Base-by-base conservation (phyloP, 192 early-diverging fungal species). In the Linnemannia elongata region DNA sequence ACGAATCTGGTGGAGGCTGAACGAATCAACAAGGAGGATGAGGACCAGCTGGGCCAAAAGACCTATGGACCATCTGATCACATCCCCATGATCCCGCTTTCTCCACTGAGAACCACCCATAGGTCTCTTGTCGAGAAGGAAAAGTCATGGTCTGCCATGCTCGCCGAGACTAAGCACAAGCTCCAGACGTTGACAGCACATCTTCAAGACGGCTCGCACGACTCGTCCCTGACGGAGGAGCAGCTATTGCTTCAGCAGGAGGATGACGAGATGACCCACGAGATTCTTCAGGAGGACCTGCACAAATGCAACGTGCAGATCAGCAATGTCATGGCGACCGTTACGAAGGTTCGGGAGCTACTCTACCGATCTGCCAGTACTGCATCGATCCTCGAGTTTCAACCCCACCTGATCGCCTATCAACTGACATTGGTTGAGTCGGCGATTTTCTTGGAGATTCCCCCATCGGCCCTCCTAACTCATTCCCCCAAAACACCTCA, bases 341-440 rank as follows among this genome's bases (percentile, higher is more conserved):
- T 93, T 20, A 91, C 81, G 36, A 88, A 88, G 52, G 91, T 90
- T 17, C 88, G 91, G 20, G 90, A 88, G 24, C 72, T 93, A 41
- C 88, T 90, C 30, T 90, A 86, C 85, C 89, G 88, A 17, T 90
- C 91, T 10, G 90, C 89, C 17, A 86, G 89, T 36, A 88, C 90
- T 27, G 89, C 90, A 6, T 89, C 80, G 35, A 85, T 93, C 35
- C 84, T 91, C 12, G 90, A 93, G 42, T 94, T 94, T 54, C 80
- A 91, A 5, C 90, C 93, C 15, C 89, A 92, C 74, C 79, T 93
- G 60, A 89, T 94, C 24, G 93, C 95, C 10, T 94, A 92, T 81
- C 93, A 94, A 76, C 83, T 96, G 52, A 93, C 92, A 39, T 72
- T 93, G 15, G 92, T 95, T n/a, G 95, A 96, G 66, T 94, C 94